These are phyloP conservation scores for Sarcomyxa edulis DNA, from an alignment of 768 basidiomycete genomes.

Conservation along the genomic window DNA sequence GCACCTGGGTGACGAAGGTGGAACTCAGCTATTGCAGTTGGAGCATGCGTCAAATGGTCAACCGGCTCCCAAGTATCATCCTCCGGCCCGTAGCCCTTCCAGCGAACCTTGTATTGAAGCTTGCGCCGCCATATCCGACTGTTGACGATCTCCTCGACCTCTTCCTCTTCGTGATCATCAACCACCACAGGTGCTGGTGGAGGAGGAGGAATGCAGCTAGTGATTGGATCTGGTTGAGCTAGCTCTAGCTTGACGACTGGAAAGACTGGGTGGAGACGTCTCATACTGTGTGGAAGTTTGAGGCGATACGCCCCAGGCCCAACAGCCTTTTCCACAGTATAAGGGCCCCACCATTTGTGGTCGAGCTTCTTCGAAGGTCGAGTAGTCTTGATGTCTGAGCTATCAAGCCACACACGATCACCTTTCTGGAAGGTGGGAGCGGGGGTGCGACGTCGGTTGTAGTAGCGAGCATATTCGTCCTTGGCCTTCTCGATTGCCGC, in stretches of 20 bases:
- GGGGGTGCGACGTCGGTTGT: conserved; percentile 5
- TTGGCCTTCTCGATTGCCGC: conserved; percentile 12
- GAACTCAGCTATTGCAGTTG: no score
- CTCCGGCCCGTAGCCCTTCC: conserved; percentile 4
- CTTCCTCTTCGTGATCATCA: conserved; percentile 5
- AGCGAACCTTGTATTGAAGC: conserved; percentile 10
- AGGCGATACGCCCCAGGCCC: conserved; percentile 9
- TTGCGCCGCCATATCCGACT: conserved; percentile 3
- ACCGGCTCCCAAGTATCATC: not conserved
- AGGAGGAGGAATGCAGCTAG: not conserved
- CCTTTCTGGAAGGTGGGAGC: conserved; percentile 9
- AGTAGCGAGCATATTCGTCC: conserved; percentile 11
- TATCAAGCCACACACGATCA: conserved; percentile 11
- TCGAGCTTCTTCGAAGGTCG: conserved; percentile 9
- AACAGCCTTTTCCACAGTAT: conserved; percentile 2
- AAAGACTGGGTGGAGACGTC: conserved; percentile 14
- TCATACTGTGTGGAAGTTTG: conserved; percentile 10
- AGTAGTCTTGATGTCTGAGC: conserved; percentile 3
- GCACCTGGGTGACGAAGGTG: no score
- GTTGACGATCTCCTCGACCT: conserved; percentile 11
- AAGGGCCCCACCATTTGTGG: conserved; percentile 11
- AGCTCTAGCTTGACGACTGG: conserved; percentile 7
- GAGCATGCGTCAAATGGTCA: no score
- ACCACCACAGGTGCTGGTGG: conserved; percentile 8
- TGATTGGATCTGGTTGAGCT: conserved; percentile 2